Percentiles rank a stretch among this genome's conserved stretches.
phyloP scores from a whole-genome alignment of 768 basidiomycete species.

The Russula sp. region DNA sequence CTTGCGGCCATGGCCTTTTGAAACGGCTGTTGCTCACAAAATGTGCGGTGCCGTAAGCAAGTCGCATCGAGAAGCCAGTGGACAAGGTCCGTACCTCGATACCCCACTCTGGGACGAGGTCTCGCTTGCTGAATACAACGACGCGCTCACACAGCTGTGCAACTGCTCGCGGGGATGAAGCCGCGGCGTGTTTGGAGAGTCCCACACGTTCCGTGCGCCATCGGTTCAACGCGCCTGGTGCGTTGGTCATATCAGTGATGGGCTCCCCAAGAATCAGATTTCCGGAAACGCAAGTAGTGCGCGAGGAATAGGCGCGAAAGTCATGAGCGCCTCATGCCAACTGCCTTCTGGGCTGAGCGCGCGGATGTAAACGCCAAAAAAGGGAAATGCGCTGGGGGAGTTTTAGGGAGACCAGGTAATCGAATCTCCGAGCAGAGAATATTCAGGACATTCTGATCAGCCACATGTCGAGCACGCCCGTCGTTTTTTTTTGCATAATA shows the following conservation, averaged over 20 bases:
- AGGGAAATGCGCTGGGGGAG: neutral
- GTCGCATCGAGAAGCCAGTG: neutral
- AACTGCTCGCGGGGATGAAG: conserved; percentile 10
- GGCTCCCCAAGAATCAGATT: neutral
- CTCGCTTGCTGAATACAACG: conserved; percentile 88
- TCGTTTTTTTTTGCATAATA: neutral
- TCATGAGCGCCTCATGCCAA: conserved; percentile 10
- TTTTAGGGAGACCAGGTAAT: neutral
- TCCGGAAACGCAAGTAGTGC: conserved; percentile 3
- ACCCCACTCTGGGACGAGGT: conserved; percentile 84
- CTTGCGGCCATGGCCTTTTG: conserved; percentile 59
- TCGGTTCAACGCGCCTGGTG: conserved; percentile 11
- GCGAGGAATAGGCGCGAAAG: conserved; percentile 6
- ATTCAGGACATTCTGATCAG: conserved; percentile 6
- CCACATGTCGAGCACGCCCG: conserved; percentile 13
- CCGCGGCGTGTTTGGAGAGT: conserved; percentile 15
- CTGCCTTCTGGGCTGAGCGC: neutral
- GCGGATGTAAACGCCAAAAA: neutral
- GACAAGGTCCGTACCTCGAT: conserved; percentile 53
- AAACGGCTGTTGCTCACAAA: conserved; percentile 49
- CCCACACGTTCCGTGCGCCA: conserved; percentile 20
- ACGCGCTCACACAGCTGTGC: conserved; percentile 64
- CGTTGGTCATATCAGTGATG: conserved; percentile 10
- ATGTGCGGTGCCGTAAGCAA: conserved; percentile 13
- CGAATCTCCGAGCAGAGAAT: conserved; percentile 12